Base-by-base conservation (phyloP, 1,284 basidiomycete genomes). In the Grifola frondosa region DNA sequence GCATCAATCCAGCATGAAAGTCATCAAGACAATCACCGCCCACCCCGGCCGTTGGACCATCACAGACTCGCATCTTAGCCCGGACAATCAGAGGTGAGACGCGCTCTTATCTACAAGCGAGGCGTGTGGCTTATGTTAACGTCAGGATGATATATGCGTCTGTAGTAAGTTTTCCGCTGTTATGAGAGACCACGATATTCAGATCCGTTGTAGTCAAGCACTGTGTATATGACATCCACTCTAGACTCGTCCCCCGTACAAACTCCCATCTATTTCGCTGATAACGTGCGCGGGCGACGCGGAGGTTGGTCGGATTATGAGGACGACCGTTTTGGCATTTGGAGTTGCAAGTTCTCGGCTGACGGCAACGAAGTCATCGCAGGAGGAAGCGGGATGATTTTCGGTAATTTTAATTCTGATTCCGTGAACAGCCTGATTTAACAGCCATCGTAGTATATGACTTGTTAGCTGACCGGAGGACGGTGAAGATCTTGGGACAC, bases 321-420 rank as follows among this genome's bases (percentile, higher is more conserved):
- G n/a, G 68, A 74, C 9, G 73, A 77, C 36, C 61, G 71, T 19
- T 86, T 84, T 57, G 83, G 85, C 11, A 91, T 98, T 43, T 98
- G 91, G 87, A 85, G 90, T 52, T 92, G 97, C 61, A 81, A 91
- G 19, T 99, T 98, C 63, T 97, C 92, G 24, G 92, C 94, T 11
- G 95, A 98, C 59, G 94, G 93, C 0, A 89, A 89, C 44, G 97
- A 99, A 66, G 84, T 98, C 15, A 72, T 88, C 39, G 85, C 86
- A 20, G 86, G 86, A 10, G 86, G 86, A 17, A 80, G 75, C 40
- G 83, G 85, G 5, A 78, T 83, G 45, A 83, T 94, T 28, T 89
- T 89, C 60, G 88, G 91, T 83, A 63, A 48, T 71, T 50, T 6
- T 22, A n/a, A 3, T 22, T 15, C 8, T 11, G n/a, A 19, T 2